These are phyloP conservation scores for Rhodotorula taiwanensis DNA, from an alignment of 768 basidiomycete species.

Conservation along the genomic window DNA sequence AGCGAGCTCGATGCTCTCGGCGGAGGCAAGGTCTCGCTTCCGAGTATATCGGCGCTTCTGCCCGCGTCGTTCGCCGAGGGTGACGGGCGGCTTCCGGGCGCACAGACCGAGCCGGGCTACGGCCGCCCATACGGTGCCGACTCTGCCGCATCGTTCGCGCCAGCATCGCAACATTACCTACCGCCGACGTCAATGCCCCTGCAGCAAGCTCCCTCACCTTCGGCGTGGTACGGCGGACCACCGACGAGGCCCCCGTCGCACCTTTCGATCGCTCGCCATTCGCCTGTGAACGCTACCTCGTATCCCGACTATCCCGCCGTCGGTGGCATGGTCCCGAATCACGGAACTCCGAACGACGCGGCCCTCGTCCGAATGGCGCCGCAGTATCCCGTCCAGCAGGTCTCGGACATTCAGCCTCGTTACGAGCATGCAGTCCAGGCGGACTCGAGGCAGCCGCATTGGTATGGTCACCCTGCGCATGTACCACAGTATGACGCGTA, in stretches of 20 bases:
- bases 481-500: too few relatives aligned
- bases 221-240: neutral
- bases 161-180: neutral
- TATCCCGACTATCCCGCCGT: too few relatives aligned
- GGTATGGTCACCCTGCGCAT: too few relatives aligned
- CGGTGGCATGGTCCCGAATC: too few relatives aligned
- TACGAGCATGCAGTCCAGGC: too few relatives aligned
- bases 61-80: neutral
- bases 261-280: neutral
- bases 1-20: neutral
- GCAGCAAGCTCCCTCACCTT: neutral
- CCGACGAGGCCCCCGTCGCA: neutral
- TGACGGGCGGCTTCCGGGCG: neutral
- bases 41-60: conserved; percentile 31
- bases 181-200: neutral
- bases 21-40: conserved; percentile 25
- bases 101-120: neutral
- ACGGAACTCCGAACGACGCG: too few relatives aligned
- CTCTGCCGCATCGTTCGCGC: too few relatives aligned
- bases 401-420: too few relatives aligned
- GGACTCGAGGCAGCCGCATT: too few relatives aligned
- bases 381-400: too few relatives aligned
- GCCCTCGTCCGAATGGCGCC: too few relatives aligned
- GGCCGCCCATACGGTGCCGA: neutral
- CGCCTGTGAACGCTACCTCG: too few relatives aligned